Evolutionary conservation across 257 asterid species (phyloP).

Genomic region (Leonotis leonurus): DNA sequence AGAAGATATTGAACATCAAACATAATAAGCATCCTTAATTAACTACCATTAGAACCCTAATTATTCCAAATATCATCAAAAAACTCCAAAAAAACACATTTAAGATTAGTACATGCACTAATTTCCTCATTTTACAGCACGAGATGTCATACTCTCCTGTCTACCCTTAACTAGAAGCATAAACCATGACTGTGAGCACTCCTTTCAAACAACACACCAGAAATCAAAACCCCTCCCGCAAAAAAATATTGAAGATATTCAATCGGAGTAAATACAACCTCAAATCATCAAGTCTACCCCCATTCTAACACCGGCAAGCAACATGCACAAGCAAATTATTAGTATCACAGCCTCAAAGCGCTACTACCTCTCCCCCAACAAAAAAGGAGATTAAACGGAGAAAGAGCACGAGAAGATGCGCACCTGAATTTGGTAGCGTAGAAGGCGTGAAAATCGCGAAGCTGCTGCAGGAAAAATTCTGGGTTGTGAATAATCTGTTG

Average conservation of each 20-base stretch:
- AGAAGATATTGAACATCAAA: background rate
- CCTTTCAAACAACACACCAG: background rate
- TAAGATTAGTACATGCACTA: background rate
- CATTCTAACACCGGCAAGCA: conserved; percentile 6
- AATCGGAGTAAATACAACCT: background rate
- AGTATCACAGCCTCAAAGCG: background rate
- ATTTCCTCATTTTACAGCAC: background rate
- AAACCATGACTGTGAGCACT: background rate
- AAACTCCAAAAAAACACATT: background rate
- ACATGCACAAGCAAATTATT: conserved; percentile 25
- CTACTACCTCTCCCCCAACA: background rate
- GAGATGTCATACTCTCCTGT: background rate
- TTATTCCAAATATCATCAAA: background rate
- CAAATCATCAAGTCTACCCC: conserved; percentile 13
- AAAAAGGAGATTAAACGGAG: background rate
- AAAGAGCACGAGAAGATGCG: background rate
- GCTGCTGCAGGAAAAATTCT: conserved; percentile 58
- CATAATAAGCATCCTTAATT: background rate
- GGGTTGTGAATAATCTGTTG: conserved; percentile 63
- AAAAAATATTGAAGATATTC: background rate
- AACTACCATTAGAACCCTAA: background rate
- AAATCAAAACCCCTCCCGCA: background rate
- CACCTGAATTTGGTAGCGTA: conserved; percentile 46
- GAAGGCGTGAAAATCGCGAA: conserved; percentile 53
- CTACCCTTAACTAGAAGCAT: background rate